Percentiles rank a stretch among this genome's conserved stretches.
Conservation (phyloP, 1,284 basidiomycete genomes). For the Peniophora sp. region DNA sequence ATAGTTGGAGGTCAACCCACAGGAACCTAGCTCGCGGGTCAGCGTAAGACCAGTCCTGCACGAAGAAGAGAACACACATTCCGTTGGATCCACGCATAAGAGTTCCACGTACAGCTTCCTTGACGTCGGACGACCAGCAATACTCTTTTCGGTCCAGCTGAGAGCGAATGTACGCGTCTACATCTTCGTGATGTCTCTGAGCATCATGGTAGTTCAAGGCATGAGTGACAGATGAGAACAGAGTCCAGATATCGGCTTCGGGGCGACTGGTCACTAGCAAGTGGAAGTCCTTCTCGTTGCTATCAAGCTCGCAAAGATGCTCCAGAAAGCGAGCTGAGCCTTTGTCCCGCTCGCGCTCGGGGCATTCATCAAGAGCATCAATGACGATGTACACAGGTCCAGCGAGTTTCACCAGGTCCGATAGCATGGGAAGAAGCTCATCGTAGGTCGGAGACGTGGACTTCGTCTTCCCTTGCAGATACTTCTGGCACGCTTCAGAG, state of each 20-base stretch:
- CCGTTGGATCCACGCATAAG: no score
- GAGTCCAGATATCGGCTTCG: not conserved
- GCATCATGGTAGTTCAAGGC: not conserved
- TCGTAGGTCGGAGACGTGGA: not conserved
- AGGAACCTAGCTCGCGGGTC: no score
- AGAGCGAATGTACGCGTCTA: not conserved
- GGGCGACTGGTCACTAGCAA: not conserved
- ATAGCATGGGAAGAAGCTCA: not conserved
- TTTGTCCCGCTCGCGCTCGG: not conserved
- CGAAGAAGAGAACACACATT: no score
- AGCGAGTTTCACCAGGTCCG: not conserved
- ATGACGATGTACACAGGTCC: not conserved
- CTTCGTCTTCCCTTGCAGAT: not conserved
- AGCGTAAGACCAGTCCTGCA: no score
- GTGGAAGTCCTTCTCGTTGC: not conserved
- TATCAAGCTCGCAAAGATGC: not conserved
- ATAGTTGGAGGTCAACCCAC: no score
- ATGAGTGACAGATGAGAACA: not conserved
- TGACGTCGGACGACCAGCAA: no score
- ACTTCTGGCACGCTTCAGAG: not conserved
- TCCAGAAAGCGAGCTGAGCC: not conserved
- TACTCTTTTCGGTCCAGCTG: no score
- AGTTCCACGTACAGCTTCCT: no score
- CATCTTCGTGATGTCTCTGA: not conserved
- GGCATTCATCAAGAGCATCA: not conserved